phyloP scores from a whole-genome alignment of 2,329 filamentous ascomycete species.

The Curvularia sp. region DNA sequence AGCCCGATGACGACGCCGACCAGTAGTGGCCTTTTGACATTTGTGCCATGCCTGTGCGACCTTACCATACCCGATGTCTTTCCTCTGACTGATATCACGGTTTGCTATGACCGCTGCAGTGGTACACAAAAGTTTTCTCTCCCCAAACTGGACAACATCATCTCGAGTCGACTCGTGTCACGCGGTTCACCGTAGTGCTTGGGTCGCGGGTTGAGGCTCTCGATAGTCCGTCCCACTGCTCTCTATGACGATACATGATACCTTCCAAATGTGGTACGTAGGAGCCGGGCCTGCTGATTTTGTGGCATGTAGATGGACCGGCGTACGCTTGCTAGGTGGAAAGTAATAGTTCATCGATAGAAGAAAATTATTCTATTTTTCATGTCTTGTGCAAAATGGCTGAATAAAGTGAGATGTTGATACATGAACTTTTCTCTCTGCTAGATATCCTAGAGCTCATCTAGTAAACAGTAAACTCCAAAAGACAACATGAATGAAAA shows the following conservation, averaged over 20 bases:
- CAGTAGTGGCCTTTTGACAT: constrained; percentile 35
- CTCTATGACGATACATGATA: constrained; percentile 24
- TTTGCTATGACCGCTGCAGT: constrained; percentile 34
- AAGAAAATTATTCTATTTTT: constrained; percentile 8
- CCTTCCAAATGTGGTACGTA: constrained; percentile 20
- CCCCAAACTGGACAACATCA: constrained; percentile 25
- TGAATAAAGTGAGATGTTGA: not conserved
- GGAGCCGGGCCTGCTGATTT: constrained; percentile 11
- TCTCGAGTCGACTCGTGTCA: constrained; percentile 19
- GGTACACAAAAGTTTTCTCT: constrained; percentile 23
- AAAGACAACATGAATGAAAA: not conserved
- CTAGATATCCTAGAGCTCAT: not conserved
- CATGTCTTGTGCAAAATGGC: not conserved
- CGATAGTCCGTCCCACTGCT: constrained; percentile 6
- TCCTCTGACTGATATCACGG: constrained; percentile 31
- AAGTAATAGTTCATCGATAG: constrained; percentile 19
- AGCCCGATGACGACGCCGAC: constrained; percentile 82
- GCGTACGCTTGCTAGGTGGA: constrained; percentile 6
- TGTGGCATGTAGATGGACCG: constrained; percentile 16
- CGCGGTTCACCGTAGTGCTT: constrained; percentile 17
- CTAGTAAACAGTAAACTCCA: not conserved
- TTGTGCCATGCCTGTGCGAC: constrained; percentile 33
- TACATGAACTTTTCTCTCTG: not conserved
- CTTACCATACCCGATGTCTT: constrained; percentile 29
- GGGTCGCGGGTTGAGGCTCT: constrained; percentile 14